Evolutionary conservation across 345 rosid genomes (phyloP).

Genomic region (Euphorbia peplus): DNA sequence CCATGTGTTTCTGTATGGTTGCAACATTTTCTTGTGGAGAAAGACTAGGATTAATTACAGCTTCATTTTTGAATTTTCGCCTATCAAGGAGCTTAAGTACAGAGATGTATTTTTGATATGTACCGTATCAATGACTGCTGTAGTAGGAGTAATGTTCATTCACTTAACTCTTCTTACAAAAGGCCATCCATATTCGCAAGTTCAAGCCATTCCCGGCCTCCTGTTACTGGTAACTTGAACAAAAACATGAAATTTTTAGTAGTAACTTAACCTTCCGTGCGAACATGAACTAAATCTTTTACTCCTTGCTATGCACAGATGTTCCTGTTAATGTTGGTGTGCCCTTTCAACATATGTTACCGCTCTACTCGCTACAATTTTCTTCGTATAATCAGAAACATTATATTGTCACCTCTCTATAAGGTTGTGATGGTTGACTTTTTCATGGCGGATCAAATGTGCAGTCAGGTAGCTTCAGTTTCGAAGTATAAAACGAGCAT

Average conservation of each 20-base stretch:
- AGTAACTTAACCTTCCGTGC: not conserved
- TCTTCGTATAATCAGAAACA: conserved; percentile 70
- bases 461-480: conserved; percentile 67
- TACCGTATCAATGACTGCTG: conserved; percentile 66
- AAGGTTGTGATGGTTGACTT: conserved; percentile 98
- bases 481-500: not conserved
- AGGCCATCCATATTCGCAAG: conserved; percentile 67
- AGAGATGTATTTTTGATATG: conserved; percentile 89
- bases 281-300: not conserved
- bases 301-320: conserved; percentile 36
- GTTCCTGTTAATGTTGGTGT: conserved; percentile 55
- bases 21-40: conserved; percentile 93
- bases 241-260: not conserved
- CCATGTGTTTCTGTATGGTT: conserved; percentile 85
- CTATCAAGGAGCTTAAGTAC: conserved; percentile 81
- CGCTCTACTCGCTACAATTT: conserved; percentile 70
- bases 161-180: conserved; percentile 71
- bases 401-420: conserved; percentile 79
- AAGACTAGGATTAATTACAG: conserved; percentile 85
- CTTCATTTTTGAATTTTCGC: conserved; percentile 85
- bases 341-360: conserved; percentile 78
- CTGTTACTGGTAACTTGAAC: conserved; percentile 55
- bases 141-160: conserved; percentile 73
- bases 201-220: conserved; percentile 88
- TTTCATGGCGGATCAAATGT: conserved; percentile 99